Evolutionary conservation across 177 flowering plant genomes (phyloP).

Genomic region (Vitis hybrid): DNA sequence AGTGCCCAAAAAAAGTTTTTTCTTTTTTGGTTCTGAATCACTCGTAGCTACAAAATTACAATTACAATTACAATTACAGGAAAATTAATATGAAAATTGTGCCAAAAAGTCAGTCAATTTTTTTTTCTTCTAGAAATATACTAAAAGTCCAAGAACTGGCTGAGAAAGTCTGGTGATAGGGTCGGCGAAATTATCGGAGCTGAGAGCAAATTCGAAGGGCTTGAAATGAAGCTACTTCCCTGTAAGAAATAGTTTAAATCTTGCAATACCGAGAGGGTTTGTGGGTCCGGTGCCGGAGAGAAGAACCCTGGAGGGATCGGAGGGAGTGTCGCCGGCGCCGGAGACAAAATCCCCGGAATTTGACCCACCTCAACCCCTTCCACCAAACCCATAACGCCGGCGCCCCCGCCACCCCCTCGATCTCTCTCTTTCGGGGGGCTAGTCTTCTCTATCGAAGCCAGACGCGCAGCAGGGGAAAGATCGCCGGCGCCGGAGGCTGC

Average conservation of each 20-base stretch:
- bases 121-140: no score
- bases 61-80: no score
- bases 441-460: slow-evolving; percentile 53
- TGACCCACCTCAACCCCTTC: slow-evolving; percentile 27
- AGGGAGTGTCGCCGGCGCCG: slow-evolving; percentile 53
- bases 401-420: neutral
- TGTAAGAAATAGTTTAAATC: slow-evolving; percentile 30
- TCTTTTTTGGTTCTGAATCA: no score
- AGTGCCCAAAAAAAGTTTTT: no score
- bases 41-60: no score
- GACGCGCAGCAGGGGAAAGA: slow-evolving; percentile 64
- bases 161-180: slow-evolving; percentile 36
- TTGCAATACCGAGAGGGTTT: neutral
- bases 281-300: slow-evolving; percentile 35
- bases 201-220: slow-evolving; percentile 34
- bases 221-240: slow-evolving; percentile 26
- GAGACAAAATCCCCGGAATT: slow-evolving; percentile 57
- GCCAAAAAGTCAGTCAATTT: neutral
- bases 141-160: slow-evolving; percentile 14
- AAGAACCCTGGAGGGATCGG: slow-evolving; percentile 41
- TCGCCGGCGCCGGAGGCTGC: slow-evolving; percentile 20
- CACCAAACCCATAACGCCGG: slow-evolving; percentile 6
- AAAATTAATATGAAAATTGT: neutral
- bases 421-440: slow-evolving; percentile 32
- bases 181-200: slow-evolving; percentile 39